phyloP scores from a whole-genome alignment of 2,329 filamentous ascomycete species.

The Aspergillus vadensis region DNA sequence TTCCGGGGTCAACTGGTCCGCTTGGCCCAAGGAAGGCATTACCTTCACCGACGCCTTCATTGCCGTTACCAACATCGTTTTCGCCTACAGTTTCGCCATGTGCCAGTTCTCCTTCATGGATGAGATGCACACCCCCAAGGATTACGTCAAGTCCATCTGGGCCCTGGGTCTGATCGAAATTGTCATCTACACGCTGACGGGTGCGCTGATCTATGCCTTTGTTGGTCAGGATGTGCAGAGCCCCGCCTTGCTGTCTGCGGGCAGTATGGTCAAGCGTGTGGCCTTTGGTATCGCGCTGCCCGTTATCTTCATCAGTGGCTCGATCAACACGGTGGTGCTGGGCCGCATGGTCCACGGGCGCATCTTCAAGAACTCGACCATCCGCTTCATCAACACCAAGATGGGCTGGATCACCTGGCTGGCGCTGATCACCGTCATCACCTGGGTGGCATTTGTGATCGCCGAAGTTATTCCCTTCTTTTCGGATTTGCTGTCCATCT shows the following conservation, averaged over 20 bases:
- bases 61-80: slow-evolving; percentile 40
- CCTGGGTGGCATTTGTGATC: slow-evolving; percentile 80
- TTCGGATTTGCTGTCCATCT: slow-evolving; percentile 58
- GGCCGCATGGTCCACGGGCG: slow-evolving; percentile 39
- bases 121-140: slow-evolving; percentile 29
- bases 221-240: slow-evolving; percentile 36
- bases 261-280: slow-evolving; percentile 29
- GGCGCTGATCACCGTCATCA: slow-evolving; percentile 52
- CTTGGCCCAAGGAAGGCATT: slow-evolving; percentile 31
- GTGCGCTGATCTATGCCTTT: slow-evolving; percentile 35
- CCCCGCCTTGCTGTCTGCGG: slow-evolving; percentile 36
- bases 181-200: slow-evolving; percentile 28
- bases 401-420: slow-evolving; percentile 41
- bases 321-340: slow-evolving; percentile 39
- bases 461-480: slow-evolving; percentile 87
- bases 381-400: slow-evolving; percentile 39
- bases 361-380: slow-evolving; percentile 36
- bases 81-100: slow-evolving; percentile 48
- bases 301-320: slow-evolving; percentile 42
- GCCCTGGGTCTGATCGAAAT: slow-evolving; percentile 24
- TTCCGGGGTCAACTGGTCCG: slow-evolving; percentile 31
- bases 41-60: slow-evolving; percentile 40
- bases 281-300: slow-evolving; percentile 39
- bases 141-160: slow-evolving; percentile 31
- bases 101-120: slow-evolving; percentile 33